Conservation (phyloP, 805 yeast species). For the Saccharomycopsis sp. region DNA sequence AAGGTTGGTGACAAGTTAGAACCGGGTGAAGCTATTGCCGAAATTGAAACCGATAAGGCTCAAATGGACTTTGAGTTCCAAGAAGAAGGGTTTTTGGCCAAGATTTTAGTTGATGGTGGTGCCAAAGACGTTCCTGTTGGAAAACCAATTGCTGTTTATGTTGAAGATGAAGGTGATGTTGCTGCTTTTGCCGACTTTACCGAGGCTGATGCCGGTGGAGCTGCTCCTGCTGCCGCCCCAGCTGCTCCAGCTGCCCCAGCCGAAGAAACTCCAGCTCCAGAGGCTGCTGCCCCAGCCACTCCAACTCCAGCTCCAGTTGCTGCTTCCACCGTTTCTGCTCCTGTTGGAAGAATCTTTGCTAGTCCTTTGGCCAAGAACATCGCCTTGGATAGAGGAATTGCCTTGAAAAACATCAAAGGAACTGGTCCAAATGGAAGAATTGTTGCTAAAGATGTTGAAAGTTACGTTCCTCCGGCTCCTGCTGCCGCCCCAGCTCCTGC, state of each 20-base stretch:
- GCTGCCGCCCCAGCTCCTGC: constrained; percentile 39
- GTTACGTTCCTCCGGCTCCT: constrained; percentile 36
- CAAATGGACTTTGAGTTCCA: constrained; percentile 80
- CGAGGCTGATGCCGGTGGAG: constrained; percentile 64
- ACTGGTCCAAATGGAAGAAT: constrained; percentile 96
- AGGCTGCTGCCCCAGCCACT: constrained; percentile 28
- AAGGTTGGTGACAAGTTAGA: constrained; percentile 77
- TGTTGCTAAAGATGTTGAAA: constrained; percentile 83
- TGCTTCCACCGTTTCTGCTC: constrained; percentile 34
- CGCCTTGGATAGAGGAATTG: constrained; percentile 87
- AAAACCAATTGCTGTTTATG: constrained; percentile 94
- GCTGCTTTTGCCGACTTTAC: constrained; percentile 84
- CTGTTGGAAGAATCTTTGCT: constrained; percentile 72
- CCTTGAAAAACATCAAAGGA: constrained; percentile 80
- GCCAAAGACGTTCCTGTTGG: constrained; percentile 80
- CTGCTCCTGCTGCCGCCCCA: constrained; percentile 34
- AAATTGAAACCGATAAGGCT: constrained; percentile 92
- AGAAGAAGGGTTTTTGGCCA: constrained; percentile 87
- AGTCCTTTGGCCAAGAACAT: constrained; percentile 92
- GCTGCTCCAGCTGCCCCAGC: constrained; percentile 20
- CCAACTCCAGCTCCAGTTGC: constrained; percentile 28
- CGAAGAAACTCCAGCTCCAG: constrained; percentile 21
- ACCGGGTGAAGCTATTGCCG: constrained; percentile 95
- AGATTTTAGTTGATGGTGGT: constrained; percentile 66
- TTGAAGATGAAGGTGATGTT: constrained; percentile 79